Conservation (phyloP, 352 stramenopile species). For the Phytophthora nicotianae region DNA sequence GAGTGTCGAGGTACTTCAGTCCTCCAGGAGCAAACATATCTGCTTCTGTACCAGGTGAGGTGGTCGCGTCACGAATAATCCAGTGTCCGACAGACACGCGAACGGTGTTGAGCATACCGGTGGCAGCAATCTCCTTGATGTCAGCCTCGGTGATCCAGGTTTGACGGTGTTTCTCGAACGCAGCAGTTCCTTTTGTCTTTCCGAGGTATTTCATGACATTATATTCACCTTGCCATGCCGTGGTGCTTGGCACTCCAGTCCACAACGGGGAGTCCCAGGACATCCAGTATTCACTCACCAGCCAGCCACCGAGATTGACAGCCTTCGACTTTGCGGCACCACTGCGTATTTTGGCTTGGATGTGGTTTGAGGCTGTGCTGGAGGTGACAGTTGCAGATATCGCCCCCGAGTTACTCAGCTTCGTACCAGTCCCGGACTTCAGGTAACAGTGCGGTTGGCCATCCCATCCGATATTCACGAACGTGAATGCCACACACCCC, state of each 20-base stretch:
- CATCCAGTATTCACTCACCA: slow-evolving; percentile 29
- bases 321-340: slow-evolving; percentile 13
- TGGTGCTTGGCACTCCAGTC: not conserved
- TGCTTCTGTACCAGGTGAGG: slow-evolving; percentile 12
- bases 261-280: slow-evolving; percentile 18
- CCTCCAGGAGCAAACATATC: slow-evolving; percentile 29
- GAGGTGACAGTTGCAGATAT: slow-evolving; percentile 31
- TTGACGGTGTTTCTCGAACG: slow-evolving; percentile 19
- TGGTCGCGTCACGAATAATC: slow-evolving; percentile 44
- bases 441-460: slow-evolving; percentile 37
- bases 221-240: slow-evolving; percentile 16
- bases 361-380: slow-evolving; percentile 16
- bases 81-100: slow-evolving; percentile 52
- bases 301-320: slow-evolving; percentile 24
- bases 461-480: slow-evolving; percentile 35
- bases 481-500: slow-evolving; percentile 34
- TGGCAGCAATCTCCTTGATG: slow-evolving; percentile 22
- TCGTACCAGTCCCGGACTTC: slow-evolving; percentile 29
- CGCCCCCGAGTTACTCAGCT: slow-evolving; percentile 9
- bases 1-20: slow-evolving; percentile 58
- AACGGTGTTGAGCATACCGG: slow-evolving; percentile 47
- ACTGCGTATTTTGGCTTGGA: slow-evolving; percentile 21
- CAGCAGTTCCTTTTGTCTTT: slow-evolving; percentile 12
- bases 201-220: slow-evolving; percentile 18
- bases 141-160: slow-evolving; percentile 27